Base-by-base conservation (phyloP, 441 rosid genomes). In the Iberis amara region DNA sequence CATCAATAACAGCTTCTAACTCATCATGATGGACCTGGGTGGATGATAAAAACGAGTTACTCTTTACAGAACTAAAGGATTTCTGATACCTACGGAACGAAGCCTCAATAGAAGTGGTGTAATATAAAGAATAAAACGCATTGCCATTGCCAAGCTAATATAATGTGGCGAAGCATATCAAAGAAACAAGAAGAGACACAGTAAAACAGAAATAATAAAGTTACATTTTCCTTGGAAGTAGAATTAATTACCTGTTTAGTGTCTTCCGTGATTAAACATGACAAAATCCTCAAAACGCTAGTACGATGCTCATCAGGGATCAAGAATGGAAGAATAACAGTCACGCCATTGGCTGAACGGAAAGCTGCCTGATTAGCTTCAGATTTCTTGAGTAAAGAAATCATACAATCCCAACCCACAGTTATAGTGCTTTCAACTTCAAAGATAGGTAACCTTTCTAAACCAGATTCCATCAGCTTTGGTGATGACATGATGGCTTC, bases 251-350 rank as follows among this genome's bases (percentile, higher is more conserved):
- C 98, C 94, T 87, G 96, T 8, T 58, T 39, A 39, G 71, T 61
- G 72, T 91, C 98, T 81, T 91, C 98, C 45, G 83, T 76, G 52
- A 91, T 83, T 79, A 91, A 76, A 77, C 96, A 85, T 45, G 98
- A 83, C 50, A 91, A 66, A 53, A 78, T 59, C 48, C 96, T 73
- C 49, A 91, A 94, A 47, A 81, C 95, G 49, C 98, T 95, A 27
- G 74, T 72, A 32, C 98, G 96, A 70, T 91, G 98, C 61, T 69
- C 69, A 61, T 61, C 62, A 32, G 89, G 85, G 33, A 73, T 88
- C 66, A 91, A 52, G 64, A 87, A 82, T n/a, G 98, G 95, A 55
- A 87, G 94, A 71, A 91, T 68, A 39, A 78, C 63, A 21, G 81
- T 63, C 68, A 88, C 76, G 35, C 96, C 96, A 69, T 81, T 86